Evolutionary conservation across 805 yeast genomes (phyloP), one percentile per base, ranked within the genome.

Genomic region (Candida easanensis): DNA sequence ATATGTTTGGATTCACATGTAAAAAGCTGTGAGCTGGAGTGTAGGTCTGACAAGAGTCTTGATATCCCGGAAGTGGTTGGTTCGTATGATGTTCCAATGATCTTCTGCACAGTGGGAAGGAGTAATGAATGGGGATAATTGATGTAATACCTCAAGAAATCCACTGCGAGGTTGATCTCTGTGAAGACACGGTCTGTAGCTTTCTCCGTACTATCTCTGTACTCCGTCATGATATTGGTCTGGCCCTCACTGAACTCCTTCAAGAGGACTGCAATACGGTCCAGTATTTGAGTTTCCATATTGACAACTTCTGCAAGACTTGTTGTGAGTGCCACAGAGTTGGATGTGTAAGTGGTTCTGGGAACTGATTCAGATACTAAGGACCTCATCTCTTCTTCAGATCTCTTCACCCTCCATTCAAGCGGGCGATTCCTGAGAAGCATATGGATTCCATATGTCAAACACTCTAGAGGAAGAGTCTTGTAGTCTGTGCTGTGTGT

Each of bases 371-470:
- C 40, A 9, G 48, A 38, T 8, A 33, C 11, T 25, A 41, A 21
- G 4, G 34, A 15, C 17, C 31, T 41, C 22, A 26, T 26, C 10
- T 26, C 30, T 5, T 10, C n/a, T 5, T 8, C n/a, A 11, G 8
- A 11, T 5, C 30, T 26, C 10, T 18, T 32, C 16, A 42, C 36
- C 20, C 48, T 40, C 44, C 46, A 49, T 15, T 40, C 39, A 26
- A 41, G 17, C 8, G 52, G 52, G 15, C 36, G 38, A 5, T 23
- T 18, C 16, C 45, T 39, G 16, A 49, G 4, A 26, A 42, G 35
- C 33, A 43, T 36, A 27, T 49, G 52, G 1, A 45, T 14, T 14
- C 45, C 52, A 41, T 41, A 45, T 4, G 34, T 17, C 13, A 49
- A 35, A 13, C 44, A 39, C 30, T 48, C 49, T n/a, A 41, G n/a